Base-by-base conservation (phyloP, 2,329 filamentous ascomycete species). In the Zasmidium citrigriseum region DNA sequence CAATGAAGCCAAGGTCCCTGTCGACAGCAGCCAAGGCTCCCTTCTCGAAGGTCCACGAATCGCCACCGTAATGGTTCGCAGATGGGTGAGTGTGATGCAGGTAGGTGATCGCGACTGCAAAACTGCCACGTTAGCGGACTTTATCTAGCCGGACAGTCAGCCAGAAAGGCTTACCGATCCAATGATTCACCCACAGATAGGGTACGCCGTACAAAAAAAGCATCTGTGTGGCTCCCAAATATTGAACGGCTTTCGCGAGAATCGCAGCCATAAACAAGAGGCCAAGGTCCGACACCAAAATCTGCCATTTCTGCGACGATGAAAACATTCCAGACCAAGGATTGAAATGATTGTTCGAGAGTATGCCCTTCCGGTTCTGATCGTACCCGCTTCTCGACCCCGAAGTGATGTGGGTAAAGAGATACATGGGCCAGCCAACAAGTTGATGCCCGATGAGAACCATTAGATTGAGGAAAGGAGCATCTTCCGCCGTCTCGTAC, bases 101-200 rank as follows among this genome's bases (percentile, higher is more conserved):
- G 75, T 89, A 90, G 48, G 88, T 90, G 70, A 90, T 90, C 62
- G 86, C 86, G 20, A 90, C 86, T 46, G 41, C 41, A 7, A 21
- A 29, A 29, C 27, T 7, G 14, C 14, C 14, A 29, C 7, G 7
- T 29, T 29, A 7, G 27, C 7, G 27, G 27, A 29, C 14, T 14
- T 29, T 7, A 29, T 14, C 7, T 29, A 29, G 27, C 7, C 7
- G 27, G 14, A 29, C 14, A 29, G n/a, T n/a, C n/a, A 29, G 27
- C 7, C 7, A 29, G 14, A 14, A 18, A 7, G 16, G n/a, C 41
- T 9, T 21, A 46, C 82, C 81, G 54, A 89, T 80, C 86, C 86
- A 89, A 78, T 89, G 84, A 76, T 89, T 86, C 27, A 88, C 82
- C 86, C 86, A 89, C 60, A 88, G 70, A 72, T 88, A 90, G 16